Base-by-base conservation (phyloP, 2,329 filamentous ascomycete species). In the Colletotrichum tofieldiae region DNA sequence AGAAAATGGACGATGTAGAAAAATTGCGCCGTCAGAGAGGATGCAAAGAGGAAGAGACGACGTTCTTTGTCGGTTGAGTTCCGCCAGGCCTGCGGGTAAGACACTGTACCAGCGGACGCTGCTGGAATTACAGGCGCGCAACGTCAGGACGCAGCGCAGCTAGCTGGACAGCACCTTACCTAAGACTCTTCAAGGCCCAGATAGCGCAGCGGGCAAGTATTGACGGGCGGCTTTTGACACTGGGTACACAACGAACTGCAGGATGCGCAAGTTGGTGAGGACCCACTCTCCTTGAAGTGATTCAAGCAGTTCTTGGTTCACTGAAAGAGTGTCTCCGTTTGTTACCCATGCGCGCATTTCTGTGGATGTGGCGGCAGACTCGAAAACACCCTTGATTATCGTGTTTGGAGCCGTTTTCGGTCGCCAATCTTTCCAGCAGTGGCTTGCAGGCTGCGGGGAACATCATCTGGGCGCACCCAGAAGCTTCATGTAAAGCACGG, bases 171-270 rank as follows among this genome's bases (percentile, higher is more conserved):
- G n/a, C 55, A 41, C n/a, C n/a, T 49, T 63, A 43, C 55, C 55
- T 59, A 41, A 59, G 55, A 32, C 23, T 59, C n/a, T 59, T 32
- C 29, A 12, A 29, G 9, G 39, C 16, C 7, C 23, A 43, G 41
- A 63, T 41, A 35, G 12, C 47, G 60, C 35, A 35, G 23, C 23
- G 23, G 23, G 35, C 14, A n/a, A n/a, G 35, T 32, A 63, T 52
- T 51, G 35, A 26, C 58, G 58, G 58, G 58, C 43, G 32, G 58
- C 29, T 35, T 55, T 29, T 55, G 49, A 52, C 29, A 32, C 26
- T 14, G 49, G 49, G 12, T 54, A 37, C 32, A 12, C 20, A 32
- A 37, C 11, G 5, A 35, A 55, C 26, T 20, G 20, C n/a, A 32
- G 20, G 29, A 56, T 37, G 35, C 35, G 6, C 0, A 16, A 29